Conservation (phyloP, 352 stramenopile species). For the Phytophthora pluvialis region DNA sequence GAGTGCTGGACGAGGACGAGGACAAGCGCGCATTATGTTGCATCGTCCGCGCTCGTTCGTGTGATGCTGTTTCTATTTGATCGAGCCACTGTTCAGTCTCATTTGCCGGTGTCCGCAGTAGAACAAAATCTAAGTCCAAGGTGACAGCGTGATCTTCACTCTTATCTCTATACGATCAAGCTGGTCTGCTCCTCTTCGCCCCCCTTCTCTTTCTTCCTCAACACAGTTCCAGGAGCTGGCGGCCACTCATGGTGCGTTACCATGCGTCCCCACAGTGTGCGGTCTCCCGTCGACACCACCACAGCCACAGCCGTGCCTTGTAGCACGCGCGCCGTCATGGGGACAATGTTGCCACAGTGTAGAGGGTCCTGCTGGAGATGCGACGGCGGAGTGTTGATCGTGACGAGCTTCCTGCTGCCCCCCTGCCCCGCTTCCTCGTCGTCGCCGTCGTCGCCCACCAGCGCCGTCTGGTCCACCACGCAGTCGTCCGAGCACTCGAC, state of each 20-base stretch:
- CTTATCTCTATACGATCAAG: conserved; percentile 38
- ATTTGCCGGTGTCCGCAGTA: not conserved
- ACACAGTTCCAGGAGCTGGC: conserved; percentile 11
- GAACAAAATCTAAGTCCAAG: conserved; percentile 13
- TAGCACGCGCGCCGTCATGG: conserved; percentile 67
- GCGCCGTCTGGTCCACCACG: conserved; percentile 64
- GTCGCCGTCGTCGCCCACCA: conserved; percentile 40
- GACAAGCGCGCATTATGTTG: conserved; percentile 6
- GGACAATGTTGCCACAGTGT: conserved; percentile 68
- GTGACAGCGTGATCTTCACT: not conserved
- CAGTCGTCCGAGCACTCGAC: conserved; percentile 83
- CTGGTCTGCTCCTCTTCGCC: conserved; percentile 32
- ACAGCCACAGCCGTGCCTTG: conserved; percentile 64
- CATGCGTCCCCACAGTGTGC: conserved; percentile 73
- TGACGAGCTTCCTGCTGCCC: conserved; percentile 46
- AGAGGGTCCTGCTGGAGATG: conserved; percentile 43
- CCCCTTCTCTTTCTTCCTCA: conserved; percentile 24
- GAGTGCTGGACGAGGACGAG: conserved; percentile 8
- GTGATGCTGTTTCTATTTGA: not conserved
- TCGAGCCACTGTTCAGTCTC: conserved; percentile 1
- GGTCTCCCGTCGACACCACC: conserved; percentile 77
- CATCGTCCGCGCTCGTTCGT: not conserved
- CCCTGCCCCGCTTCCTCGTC: conserved; percentile 39
- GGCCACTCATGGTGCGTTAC: conserved; percentile 71
- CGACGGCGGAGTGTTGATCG: conserved; percentile 19